Percentiles rank a stretch among this genome's conserved stretches.
Conservation (phyloP, 1,139 yeast species). For the Suhomyces wounanorum region DNA sequence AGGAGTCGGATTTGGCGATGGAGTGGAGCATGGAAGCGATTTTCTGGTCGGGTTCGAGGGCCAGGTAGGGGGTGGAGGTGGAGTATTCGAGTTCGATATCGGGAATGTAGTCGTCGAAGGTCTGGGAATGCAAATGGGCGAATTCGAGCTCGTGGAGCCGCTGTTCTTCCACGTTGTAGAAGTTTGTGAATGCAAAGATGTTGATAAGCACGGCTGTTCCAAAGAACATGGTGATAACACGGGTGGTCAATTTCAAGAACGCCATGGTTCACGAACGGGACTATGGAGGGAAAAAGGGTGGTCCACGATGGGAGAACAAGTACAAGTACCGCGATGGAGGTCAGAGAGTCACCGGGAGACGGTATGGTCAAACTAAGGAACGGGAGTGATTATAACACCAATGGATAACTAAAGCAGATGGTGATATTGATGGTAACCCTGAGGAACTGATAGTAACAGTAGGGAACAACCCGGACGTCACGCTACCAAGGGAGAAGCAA, state of each 20-base stretch:
- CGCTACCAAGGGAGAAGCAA: no score
- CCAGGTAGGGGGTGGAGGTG: constrained; percentile 19
- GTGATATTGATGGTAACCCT: no score
- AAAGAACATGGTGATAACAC: constrained; percentile 20
- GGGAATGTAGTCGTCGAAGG: constrained; percentile 25
- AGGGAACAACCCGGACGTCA: not conserved
- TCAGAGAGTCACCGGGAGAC: no score
- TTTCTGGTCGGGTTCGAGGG: constrained; percentile 24
- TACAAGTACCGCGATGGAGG: not conserved
- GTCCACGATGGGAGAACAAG: not conserved
- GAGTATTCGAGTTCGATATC: constrained; percentile 27
- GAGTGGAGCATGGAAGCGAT: constrained; percentile 25
- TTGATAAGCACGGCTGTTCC: constrained; percentile 26
- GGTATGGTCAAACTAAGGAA: no score
- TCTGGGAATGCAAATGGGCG: constrained; percentile 22
- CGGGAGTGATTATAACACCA: no score
- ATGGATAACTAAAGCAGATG: no score
- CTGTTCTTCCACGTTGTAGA: constrained; percentile 18
- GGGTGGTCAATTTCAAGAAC: constrained; percentile 5
- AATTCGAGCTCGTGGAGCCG: constrained; percentile 6
- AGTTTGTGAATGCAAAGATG: constrained; percentile 24
- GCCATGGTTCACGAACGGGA: not conserved
- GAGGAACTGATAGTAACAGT: not conserved
- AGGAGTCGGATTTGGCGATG: constrained; percentile 24
- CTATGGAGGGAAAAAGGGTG: not conserved